Conservation (phyloP, 1,284 basidiomycete genomes). For the Leccinum pachyderme region DNA sequence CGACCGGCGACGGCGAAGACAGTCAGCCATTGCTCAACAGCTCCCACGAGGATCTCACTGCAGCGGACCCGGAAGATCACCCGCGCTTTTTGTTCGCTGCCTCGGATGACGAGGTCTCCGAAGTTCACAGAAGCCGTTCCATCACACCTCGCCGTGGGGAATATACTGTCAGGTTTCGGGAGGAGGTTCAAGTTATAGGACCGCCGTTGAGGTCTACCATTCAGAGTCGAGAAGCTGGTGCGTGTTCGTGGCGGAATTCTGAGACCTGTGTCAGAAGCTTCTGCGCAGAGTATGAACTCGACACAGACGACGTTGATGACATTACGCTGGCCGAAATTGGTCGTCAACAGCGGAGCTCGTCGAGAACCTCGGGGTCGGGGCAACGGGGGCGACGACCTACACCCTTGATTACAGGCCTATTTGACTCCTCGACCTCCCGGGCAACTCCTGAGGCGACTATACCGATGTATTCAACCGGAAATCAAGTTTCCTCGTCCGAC, state of each 20-base stretch:
- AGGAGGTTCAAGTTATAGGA: conserved; percentile 64
- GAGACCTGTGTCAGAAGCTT: conserved; percentile 10
- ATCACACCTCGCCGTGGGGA: conserved; percentile 21
- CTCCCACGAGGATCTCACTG: conserved; percentile 38
- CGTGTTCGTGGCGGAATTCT: conserved; percentile 34
- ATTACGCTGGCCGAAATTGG: conserved; percentile 42
- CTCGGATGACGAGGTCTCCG: conserved; percentile 45
- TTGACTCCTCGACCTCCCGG: conserved; percentile 55
- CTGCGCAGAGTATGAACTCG: conserved; percentile 68
- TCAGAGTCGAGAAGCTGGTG: conserved; percentile 75
- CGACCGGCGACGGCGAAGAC: conserved; percentile 41
- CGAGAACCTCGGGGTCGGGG: conserved; percentile 32
- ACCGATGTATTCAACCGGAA: conserved; percentile 39
- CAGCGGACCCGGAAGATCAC: conserved; percentile 25
- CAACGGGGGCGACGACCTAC: conserved; percentile 51
- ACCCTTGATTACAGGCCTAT: conserved; percentile 74
- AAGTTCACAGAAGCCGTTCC: conserved; percentile 28
- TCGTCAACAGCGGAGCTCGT: conserved; percentile 31
- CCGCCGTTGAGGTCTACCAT: conserved; percentile 67
- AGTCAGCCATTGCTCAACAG: conserved; percentile 53
- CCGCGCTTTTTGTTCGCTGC: conserved; percentile 46
- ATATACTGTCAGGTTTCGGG: conserved; percentile 56
- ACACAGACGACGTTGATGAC: conserved; percentile 73
- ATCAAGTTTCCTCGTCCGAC: conserved; percentile 31
- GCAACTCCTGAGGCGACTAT: conserved; percentile 54